phyloP scores from a whole-genome alignment of 1,139 yeast species.

The Nakaseomyces uthaithaninus region DNA sequence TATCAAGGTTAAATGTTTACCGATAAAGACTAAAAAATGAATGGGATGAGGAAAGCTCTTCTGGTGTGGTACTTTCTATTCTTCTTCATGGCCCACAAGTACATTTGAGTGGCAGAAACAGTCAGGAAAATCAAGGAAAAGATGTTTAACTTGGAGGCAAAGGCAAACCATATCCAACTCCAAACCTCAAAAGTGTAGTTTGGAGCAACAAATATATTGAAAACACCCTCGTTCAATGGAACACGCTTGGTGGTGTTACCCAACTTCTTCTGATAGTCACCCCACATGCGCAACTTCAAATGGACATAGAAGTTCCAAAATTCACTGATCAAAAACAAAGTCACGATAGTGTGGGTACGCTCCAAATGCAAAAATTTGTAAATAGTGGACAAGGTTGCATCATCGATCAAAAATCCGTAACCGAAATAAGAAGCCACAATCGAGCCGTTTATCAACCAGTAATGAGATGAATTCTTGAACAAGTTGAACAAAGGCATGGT shows the following conservation, averaged over 20 bases:
- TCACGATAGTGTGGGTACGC: conserved; percentile 31
- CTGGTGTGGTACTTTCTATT: conserved; percentile 42
- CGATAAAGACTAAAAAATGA: conserved; percentile 23
- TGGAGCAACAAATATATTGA: conserved; percentile 44
- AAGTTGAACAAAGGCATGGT: conserved; percentile 89
- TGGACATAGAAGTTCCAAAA: conserved; percentile 67
- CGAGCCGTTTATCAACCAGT: conserved; percentile 83
- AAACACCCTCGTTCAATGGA: conserved; percentile 40
- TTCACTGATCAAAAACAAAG: conserved; percentile 59
- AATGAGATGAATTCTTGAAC: conserved; percentile 83
- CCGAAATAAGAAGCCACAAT: conserved; percentile 62
- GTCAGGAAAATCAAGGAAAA: conserved; percentile 60
- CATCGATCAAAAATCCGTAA: conserved; percentile 42
- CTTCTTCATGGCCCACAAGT: conserved; percentile 56
- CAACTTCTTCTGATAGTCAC: conserved; percentile 35
- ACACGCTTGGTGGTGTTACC: conserved; percentile 32
- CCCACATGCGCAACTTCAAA: conserved; percentile 34
- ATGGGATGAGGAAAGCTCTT: conserved; percentile 36
- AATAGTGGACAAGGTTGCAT: conserved; percentile 20
- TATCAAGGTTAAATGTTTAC: background rate
- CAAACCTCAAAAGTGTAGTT: conserved; percentile 83
- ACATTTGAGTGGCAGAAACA: conserved; percentile 71
- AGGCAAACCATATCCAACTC: conserved; percentile 61
- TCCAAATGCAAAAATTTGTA: conserved; percentile 17
- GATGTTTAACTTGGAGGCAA: conserved; percentile 65